Evolutionary conservation across 345 rosid species (phyloP).

Genomic region (Brassica cretica): DNA sequence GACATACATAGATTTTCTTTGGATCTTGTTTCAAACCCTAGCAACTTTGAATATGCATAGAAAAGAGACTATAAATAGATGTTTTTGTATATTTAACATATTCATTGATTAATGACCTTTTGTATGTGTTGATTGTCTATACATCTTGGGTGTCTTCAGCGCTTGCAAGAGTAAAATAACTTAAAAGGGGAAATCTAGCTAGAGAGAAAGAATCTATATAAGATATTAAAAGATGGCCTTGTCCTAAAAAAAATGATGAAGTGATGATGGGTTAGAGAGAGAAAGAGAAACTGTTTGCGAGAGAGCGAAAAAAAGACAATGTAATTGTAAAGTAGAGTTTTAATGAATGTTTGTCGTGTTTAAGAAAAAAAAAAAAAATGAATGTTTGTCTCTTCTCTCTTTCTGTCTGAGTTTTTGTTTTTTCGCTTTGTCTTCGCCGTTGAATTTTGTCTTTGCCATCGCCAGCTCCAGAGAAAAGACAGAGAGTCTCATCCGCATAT

Average conservation of each 20-base stretch:
- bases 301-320: slow-evolving; percentile 1
- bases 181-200: slow-evolving; percentile 38
- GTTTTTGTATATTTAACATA: background rate
- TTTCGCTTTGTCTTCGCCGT: slow-evolving; percentile 43
- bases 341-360: slow-evolving; percentile 44
- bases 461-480: slow-evolving; percentile 99
- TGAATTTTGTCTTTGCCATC: slow-evolving; percentile 30
- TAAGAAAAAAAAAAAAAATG: slow-evolving; percentile 8
- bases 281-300: slow-evolving; percentile 33
- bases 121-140: background rate
- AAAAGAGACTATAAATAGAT: background rate
- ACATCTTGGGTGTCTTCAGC: background rate
- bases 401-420: slow-evolving; percentile 34
- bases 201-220: slow-evolving; percentile 43
- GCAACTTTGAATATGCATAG: background rate
- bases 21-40: slow-evolving; percentile 21
- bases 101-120: background rate
- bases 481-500: slow-evolving; percentile 99
- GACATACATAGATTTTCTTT: slow-evolving; percentile 20
- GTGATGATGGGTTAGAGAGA: slow-evolving; percentile 53
- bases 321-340: slow-evolving; percentile 37
- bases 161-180: background rate
- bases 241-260: slow-evolving; percentile 53
- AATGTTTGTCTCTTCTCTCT: slow-evolving; percentile 42
- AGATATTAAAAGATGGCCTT: slow-evolving; percentile 26